Conservation (phyloP, 2,329 filamentous ascomycete genomes). For the Diplodia mutila region DNA sequence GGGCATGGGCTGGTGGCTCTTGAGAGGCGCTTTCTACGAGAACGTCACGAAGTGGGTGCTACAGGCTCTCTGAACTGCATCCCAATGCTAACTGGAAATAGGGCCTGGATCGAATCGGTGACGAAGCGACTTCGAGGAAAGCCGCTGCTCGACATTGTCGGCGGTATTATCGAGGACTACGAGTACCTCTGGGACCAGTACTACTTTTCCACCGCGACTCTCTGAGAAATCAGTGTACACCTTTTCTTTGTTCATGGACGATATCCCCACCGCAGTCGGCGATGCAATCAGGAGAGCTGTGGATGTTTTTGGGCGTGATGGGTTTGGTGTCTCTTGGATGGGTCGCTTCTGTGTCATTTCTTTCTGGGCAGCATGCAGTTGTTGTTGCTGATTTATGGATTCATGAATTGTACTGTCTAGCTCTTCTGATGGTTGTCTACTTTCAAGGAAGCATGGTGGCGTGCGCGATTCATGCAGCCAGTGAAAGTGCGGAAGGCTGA, state of each 20-base stretch:
- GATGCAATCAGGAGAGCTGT: background rate
- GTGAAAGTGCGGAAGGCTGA: background rate
- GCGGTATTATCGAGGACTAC: conserved; percentile 90
- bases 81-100: conserved; percentile 37
- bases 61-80: background rate
- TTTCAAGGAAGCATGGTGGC: background rate
- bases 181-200: conserved; percentile 98
- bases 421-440: background rate
- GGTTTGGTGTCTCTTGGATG: background rate
- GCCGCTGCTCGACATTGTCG: conserved; percentile 78
- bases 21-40: conserved; percentile 97
- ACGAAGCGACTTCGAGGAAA: conserved; percentile 72
- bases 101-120: conserved; percentile 67
- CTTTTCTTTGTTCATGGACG: conserved; percentile 8
- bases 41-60: conserved; percentile 70
- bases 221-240: conserved; percentile 38
- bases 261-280: conserved; percentile 21
- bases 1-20: conserved; percentile 92
- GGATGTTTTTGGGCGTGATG: background rate
- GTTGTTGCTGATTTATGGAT: background rate
- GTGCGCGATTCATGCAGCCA: background rate
- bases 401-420: background rate
- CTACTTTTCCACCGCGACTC: conserved; percentile 75
- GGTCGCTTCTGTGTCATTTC: background rate
- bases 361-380: background rate